Evolutionary conservation across 129 eudicot genomes (phyloP).

Genomic region (Ambrosia trifida): DNA sequence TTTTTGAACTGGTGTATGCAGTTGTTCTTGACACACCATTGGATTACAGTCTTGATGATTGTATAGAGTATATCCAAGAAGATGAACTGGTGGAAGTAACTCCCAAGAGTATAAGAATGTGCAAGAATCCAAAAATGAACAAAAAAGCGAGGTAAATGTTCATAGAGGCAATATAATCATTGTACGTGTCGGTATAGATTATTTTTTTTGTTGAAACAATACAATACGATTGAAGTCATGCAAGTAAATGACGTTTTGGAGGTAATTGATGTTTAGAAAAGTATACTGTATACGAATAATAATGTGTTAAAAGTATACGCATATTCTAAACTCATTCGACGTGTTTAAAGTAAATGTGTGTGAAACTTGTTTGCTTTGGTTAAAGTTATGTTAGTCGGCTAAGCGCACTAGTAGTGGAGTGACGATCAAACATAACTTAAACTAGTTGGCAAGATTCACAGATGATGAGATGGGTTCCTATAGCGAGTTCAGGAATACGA

Average conservation of each 20-base stretch:
- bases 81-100: slow-evolving; percentile 89
- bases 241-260: background rate
- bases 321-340: no score
- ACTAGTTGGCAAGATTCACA: no score
- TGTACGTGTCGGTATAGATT: background rate
- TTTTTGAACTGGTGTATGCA: slow-evolving; percentile 27
- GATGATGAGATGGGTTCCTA: no score
- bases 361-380: no score
- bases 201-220: background rate
- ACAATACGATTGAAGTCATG: background rate
- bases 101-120: slow-evolving; percentile 67
- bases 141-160: slow-evolving; percentile 52
- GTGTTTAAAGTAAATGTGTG: no score
- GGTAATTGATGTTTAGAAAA: background rate
- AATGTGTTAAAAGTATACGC: background rate
- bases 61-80: slow-evolving; percentile 97
- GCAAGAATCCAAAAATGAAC: slow-evolving; percentile 68
- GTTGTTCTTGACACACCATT: slow-evolving; percentile 86
- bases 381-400: no score
- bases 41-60: slow-evolving; percentile 94
- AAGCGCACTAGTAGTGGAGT: no score
- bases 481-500: no score
- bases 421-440: no score
- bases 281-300: background rate
- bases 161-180: background rate